These are phyloP conservation scores for Phytophthora niederhauseri DNA, from an alignment of 352 stramenopile species.

Conservation along the genomic window DNA sequence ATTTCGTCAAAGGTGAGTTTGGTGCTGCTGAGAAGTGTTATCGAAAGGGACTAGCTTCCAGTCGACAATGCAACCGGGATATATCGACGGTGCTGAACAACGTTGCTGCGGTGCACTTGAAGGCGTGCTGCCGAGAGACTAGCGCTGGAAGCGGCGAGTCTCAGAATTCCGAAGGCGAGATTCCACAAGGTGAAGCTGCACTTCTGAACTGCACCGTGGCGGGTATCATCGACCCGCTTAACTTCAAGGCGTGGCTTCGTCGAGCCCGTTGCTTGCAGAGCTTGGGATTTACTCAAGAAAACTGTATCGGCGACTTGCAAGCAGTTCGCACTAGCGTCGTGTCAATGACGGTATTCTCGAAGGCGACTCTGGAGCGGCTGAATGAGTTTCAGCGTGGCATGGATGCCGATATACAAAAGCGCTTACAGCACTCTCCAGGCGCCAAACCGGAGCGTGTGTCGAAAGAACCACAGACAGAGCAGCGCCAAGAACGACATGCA, in stretches of 20 bases:
- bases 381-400: slow-evolving; percentile 19
- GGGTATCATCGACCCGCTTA: slow-evolving; percentile 33
- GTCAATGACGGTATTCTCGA: neutral
- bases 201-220: slow-evolving; percentile 36
- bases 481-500: neutral
- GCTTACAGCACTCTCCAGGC: neutral
- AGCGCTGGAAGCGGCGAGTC: neutral
- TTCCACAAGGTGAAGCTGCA: slow-evolving; percentile 12
- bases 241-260: slow-evolving; percentile 38
- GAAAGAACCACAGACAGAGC: neutral
- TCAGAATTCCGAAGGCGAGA: neutral
- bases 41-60: slow-evolving; percentile 15
- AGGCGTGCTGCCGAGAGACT: neutral
- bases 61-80: neutral
- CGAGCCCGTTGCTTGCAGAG: slow-evolving; percentile 23
- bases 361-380: neutral
- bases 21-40: slow-evolving; percentile 21
- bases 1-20: slow-evolving; percentile 18
- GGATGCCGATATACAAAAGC: slow-evolving; percentile 7
- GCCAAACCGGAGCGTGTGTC: neutral
- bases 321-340: slow-evolving; percentile 5
- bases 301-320: slow-evolving; percentile 21
- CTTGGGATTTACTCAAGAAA: slow-evolving; percentile 11
- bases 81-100: slow-evolving; percentile 37
- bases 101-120: slow-evolving; percentile 30